Evolutionary conservation across 2,329 filamentous ascomycete species (phyloP), one percentile per base, ranked within the genome.

Genomic region (Neopestalotiopsis sp.): DNA sequence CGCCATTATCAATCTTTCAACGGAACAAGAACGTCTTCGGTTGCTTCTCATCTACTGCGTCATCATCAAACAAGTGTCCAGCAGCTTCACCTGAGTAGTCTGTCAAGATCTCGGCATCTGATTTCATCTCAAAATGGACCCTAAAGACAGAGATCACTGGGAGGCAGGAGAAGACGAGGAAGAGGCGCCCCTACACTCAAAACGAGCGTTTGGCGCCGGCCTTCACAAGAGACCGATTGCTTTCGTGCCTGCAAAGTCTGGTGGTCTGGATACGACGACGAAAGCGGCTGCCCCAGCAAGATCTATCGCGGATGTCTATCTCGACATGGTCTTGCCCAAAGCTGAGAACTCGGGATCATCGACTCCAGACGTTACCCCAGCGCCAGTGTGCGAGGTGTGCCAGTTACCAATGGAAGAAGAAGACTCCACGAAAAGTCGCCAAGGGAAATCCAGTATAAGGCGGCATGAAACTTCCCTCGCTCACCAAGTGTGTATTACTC

Each of bases 401-500:
- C 84, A 82, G n/a, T 83, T 91, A n/a, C 89, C 88, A 5, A 69
- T 90, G 40, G 72, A 79, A 5, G 68, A 71, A 40, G 67, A 69
- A 13, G 62, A 70, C 58, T 42, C 66, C 6, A 67, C 28, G n/a
- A 63, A 30, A 62, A 59, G 24, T 61, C 13, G 45, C 72, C 32
- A 67, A 61, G 30, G 69, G 14, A 62, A 57, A 14, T 70, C 73
- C 57, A 69, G 68, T 32, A 12, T 28, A 5, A 66, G 49, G 49
- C 53, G 32, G 65, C 92, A 92, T 77, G 88, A 89, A 74, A 83
- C 86, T 32, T 91, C 88, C 40, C 85, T 93, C 67, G 89, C 90
- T 6, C 93, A 95, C 75, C 92, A 94, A 81, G 86, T 92, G 49
- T 90, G 88, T 70, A 82, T 94, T 1, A 78, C 84, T 4, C 91